Conservation (phyloP, 2,329 filamentous ascomycete species). For the Aureobasidium sp. region DNA sequence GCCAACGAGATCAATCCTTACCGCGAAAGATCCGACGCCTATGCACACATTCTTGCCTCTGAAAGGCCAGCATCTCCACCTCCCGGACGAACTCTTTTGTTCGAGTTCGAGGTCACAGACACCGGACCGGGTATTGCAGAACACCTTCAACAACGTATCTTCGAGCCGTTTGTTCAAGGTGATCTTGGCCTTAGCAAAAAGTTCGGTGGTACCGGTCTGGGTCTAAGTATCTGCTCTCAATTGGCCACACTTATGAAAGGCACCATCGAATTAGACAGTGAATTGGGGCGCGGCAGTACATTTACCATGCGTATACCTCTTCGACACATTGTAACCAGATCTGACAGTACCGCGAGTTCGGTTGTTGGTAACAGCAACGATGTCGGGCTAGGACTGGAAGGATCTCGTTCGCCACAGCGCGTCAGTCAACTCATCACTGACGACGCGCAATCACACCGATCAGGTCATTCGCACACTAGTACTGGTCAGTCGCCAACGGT, state of each 20-base stretch:
- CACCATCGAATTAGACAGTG: constrained; percentile 61
- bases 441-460: constrained; percentile 12
- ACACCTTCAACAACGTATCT: constrained; percentile 71
- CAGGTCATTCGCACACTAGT: constrained; percentile 5
- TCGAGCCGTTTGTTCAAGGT: constrained; percentile 92
- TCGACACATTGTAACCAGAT: constrained; percentile 62
- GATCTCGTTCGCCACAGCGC: constrained; percentile 15
- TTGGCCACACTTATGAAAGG: constrained; percentile 78
- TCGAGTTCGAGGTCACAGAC: constrained; percentile 84
- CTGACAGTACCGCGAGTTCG: constrained; percentile 42
- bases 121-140: constrained; percentile 79
- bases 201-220: constrained; percentile 80
- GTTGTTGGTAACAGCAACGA: constrained; percentile 27
- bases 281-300: constrained; percentile 63
- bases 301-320: constrained; percentile 80
- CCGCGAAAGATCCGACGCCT: constrained; percentile 31
- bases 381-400: constrained; percentile 8
- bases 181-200: constrained; percentile 83
- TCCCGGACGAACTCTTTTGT: constrained; percentile 60
- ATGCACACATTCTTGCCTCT: constrained; percentile 28
- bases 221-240: constrained; percentile 83
- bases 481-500: constrained; percentile 18
- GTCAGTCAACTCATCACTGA: constrained; percentile 14
- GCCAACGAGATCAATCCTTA: constrained; percentile 37
- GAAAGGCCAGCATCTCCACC: constrained; percentile 36